phyloP scores from a whole-genome alignment of 306 rosid genomes.

The Gastrolobium villosum region DNA sequence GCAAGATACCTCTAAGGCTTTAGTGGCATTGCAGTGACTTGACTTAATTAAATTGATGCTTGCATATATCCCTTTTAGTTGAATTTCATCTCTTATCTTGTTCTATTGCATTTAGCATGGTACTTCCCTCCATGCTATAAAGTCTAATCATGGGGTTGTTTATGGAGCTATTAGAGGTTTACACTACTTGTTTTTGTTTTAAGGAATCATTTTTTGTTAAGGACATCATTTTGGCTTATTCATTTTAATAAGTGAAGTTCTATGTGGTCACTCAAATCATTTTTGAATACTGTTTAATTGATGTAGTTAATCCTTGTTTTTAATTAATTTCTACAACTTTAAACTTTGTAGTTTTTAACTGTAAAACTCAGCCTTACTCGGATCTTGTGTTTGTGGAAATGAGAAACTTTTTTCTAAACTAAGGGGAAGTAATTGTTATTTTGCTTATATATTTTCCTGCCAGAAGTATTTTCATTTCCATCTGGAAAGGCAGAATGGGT shows the following conservation, averaged over 20 bases:
- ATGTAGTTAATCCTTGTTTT: background rate
- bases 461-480: background rate
- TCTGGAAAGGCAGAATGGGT: background rate
- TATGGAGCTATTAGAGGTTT: background rate
- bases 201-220: background rate
- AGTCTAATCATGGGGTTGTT: background rate
- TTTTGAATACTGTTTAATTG: background rate
- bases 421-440: background rate
- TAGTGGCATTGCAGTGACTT: constrained; percentile 14
- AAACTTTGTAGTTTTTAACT: background rate
- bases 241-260: background rate
- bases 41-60: constrained; percentile 28
- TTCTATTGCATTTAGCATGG: background rate
- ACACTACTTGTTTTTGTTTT: background rate
- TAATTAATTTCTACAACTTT: background rate
- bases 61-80: background rate
- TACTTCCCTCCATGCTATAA: background rate
- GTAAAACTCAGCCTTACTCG: background rate
- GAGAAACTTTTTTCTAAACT: background rate
- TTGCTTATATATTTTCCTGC: background rate
- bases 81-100: background rate
- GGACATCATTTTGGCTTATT: background rate
- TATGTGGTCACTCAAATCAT: background rate
- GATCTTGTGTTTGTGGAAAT: background rate
- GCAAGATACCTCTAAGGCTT: constrained; percentile 29